These are phyloP conservation scores for Phytopythium delawarense DNA, from an alignment of 352 stramenopile genomes.

Conservation along the genomic window DNA sequence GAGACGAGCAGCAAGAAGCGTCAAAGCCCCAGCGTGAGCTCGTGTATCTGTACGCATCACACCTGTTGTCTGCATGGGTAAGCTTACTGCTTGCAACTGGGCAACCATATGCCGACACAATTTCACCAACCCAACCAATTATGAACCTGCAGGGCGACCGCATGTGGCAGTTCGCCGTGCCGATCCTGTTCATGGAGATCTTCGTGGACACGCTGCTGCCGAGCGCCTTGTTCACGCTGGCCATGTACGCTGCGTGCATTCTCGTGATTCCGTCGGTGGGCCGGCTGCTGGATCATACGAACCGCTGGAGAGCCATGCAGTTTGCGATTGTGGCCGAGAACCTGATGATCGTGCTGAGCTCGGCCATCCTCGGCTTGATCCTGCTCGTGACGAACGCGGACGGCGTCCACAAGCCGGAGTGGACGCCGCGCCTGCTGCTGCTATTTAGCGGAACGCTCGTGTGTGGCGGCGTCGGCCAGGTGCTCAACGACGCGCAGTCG, in stretches of 20 bases:
- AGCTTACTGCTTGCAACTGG: constrained; percentile 1
- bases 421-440: constrained; percentile 37
- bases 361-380: constrained; percentile 53
- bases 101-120: not conserved
- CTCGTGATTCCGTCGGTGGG: constrained; percentile 66
- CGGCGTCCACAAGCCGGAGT: constrained; percentile 47
- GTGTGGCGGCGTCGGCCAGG: constrained; percentile 63
- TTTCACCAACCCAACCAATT: not conserved
- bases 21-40: constrained; percentile 30
- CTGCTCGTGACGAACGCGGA: constrained; percentile 60
- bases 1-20: not conserved
- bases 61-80: constrained; percentile 80
- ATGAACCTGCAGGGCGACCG: constrained; percentile 42
- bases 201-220: constrained; percentile 79
- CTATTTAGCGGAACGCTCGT: constrained; percentile 54
- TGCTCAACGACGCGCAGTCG: constrained; percentile 75
- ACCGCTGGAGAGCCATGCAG: constrained; percentile 69
- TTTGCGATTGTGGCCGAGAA: constrained; percentile 76
- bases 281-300: constrained; percentile 51
- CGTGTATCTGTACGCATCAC: constrained; percentile 69
- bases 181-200: constrained; percentile 84
- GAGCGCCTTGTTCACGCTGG: constrained; percentile 66
- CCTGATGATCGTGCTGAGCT: constrained; percentile 66
- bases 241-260: constrained; percentile 74
- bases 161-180: constrained; percentile 80